Percentiles rank a stretch among this genome's conserved stretches.
phyloP scores from a whole-genome alignment of 352 stramenopile species.

The Halophytophthora polymorphica region DNA sequence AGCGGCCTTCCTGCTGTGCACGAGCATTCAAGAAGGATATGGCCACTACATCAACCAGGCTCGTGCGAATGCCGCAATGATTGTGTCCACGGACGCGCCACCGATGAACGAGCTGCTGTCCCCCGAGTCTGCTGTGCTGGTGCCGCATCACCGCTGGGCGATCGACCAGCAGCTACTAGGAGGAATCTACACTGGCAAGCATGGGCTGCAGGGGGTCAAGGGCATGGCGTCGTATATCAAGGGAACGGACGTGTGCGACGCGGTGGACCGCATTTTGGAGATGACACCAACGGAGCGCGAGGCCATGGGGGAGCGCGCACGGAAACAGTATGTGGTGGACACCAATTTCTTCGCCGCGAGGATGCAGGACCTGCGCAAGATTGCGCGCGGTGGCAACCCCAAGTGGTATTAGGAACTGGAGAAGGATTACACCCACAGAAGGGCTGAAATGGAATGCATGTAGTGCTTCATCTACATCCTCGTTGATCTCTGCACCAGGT shows the following conservation, averaged over 20 bases:
- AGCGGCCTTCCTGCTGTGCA: conserved; percentile 44
- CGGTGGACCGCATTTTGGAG: conserved; percentile 33
- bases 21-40: conserved; percentile 54
- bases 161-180: conserved; percentile 39
- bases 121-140: conserved; percentile 31
- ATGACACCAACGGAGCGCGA: conserved; percentile 34
- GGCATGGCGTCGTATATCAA: conserved; percentile 44
- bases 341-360: conserved; percentile 20
- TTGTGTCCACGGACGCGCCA: conserved; percentile 46
- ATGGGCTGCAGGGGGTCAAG: conserved; percentile 38
- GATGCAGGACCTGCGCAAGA: conserved; percentile 21
- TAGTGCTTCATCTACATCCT: no score
- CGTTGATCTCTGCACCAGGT: no score
- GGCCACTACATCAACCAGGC: conserved; percentile 76
- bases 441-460: no score
- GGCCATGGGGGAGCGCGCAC: conserved; percentile 22
- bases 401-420: conserved; percentile 11
- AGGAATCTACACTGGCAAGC: conserved; percentile 22
- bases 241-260: conserved; percentile 39
- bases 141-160: conserved; percentile 16
- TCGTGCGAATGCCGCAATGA: conserved; percentile 35
- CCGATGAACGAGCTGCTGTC: conserved; percentile 68
- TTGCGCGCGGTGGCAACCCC: conserved; percentile 7
- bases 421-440: background rate
- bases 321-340: conserved; percentile 27